Evolutionary conservation across 140 eudicot species (phyloP).

Genomic region (Cichorium intybus): DNA sequence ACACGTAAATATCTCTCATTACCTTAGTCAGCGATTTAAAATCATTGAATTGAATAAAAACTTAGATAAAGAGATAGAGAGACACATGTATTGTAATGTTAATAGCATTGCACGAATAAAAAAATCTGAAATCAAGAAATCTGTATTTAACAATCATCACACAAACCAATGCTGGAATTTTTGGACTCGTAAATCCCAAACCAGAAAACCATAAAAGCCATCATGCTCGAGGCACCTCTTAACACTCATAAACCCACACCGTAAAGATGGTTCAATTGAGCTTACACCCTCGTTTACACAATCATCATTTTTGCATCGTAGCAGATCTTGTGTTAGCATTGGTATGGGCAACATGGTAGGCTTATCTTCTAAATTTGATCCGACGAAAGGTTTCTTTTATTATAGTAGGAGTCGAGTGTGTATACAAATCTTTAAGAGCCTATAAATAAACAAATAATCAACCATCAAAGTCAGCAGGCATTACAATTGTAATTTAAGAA

Average conservation of each 20-base stretch:
- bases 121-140: no score
- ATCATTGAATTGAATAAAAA: conserved; percentile 5
- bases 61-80: background rate
- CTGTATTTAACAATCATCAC: background rate
- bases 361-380: conserved; percentile 44
- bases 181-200: background rate
- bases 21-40: no score
- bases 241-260: conserved; percentile 27
- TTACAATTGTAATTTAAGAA: no score
- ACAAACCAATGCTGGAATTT: background rate
- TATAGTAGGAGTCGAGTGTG: no score
- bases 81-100: conserved; percentile 46
- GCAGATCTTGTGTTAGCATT: conserved; percentile 47
- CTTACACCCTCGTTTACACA: conserved; percentile 34
- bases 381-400: conserved; percentile 22
- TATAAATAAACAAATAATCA: no score
- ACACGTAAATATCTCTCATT: no score
- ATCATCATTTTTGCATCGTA: conserved; percentile 35
- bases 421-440: no score
- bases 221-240: conserved; percentile 30
- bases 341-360: conserved; percentile 43
- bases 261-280: conserved; percentile 40
- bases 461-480: no score
- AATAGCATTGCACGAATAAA: conserved; percentile 70
- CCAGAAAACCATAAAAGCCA: background rate